Percentiles rank a stretch among this genome's conserved stretches.
Evolutionary conservation across 139 green algal genomes (phyloP).

Genomic region (Chlorella sorokiniana): DNA sequence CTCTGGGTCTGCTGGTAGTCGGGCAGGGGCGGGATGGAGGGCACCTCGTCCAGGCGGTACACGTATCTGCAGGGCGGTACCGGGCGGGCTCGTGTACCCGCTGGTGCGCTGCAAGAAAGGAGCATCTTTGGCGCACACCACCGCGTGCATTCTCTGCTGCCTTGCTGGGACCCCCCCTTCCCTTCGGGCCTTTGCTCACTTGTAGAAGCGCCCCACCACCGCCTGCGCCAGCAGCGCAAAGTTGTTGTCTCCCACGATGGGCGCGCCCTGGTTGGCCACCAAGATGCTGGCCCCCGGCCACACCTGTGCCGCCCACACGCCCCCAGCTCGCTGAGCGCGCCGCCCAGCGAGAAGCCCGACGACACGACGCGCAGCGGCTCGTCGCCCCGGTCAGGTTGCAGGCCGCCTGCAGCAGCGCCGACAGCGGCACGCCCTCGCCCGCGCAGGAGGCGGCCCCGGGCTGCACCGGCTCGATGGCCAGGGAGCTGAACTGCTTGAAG

Average conservation of each 20-base stretch:
- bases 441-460: background rate
- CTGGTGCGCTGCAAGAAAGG: no score
- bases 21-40: background rate
- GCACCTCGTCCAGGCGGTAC: background rate
- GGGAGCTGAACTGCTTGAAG: conserved; percentile 14
- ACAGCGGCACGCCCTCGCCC: background rate
- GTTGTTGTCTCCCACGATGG: conserved; percentile 23
- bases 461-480: conserved; percentile 1
- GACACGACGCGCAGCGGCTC: background rate
- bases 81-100: no score
- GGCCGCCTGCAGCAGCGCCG: background rate
- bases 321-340: conserved; percentile 16
- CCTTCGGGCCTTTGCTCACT: no score
- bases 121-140: no score
- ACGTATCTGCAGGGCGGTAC: background rate
- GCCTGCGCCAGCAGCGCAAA: conserved; percentile 17
- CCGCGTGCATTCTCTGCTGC: no score
- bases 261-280: conserved; percentile 28
- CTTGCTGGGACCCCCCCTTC: no score
- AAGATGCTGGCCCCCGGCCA: conserved; percentile 30
- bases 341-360: conserved; percentile 7
- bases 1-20: background rate
- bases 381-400: background rate
- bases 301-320: conserved; percentile 35
- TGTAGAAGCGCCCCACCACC: conserved; percentile 2